These are phyloP conservation scores for Termitomyces sp. DNA, from an alignment of 768 basidiomycete species.

Conservation along the genomic window DNA sequence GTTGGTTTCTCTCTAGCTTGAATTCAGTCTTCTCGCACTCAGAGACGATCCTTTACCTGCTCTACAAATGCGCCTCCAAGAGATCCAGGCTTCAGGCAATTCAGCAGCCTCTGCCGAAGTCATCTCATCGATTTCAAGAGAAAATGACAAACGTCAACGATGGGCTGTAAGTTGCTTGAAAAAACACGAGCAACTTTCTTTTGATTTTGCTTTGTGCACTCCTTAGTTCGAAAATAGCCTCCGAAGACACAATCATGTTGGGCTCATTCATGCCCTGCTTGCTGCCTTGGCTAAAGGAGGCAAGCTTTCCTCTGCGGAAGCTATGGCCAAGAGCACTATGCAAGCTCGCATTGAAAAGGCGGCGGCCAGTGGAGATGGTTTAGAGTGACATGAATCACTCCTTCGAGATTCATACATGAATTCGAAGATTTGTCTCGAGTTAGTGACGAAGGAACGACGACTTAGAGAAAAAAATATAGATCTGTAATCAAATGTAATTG, in stretches of 20 bases:
- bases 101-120: slow-evolving; percentile 45
- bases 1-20: slow-evolving; percentile 46
- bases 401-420: neutral
- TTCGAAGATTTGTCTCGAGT: neutral
- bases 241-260: slow-evolving; percentile 82
- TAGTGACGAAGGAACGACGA: neutral
- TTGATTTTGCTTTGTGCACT: neutral
- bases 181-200: neutral
- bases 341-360: slow-evolving; percentile 39
- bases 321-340: slow-evolving; percentile 40
- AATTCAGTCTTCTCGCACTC: slow-evolving; percentile 89
- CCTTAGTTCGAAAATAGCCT: slow-evolving; percentile 81
- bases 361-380: slow-evolving; percentile 38
- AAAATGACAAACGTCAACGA: slow-evolving; percentile 69
- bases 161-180: slow-evolving; percentile 63
- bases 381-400: slow-evolving; percentile 23
- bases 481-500: neutral
- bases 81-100: slow-evolving; percentile 38
- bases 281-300: slow-evolving; percentile 69
- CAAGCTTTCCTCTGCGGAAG: slow-evolving; percentile 48
- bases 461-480: neutral
- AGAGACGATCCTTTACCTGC: slow-evolving; percentile 75
- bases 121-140: slow-evolving; percentile 52
- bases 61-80: slow-evolving; percentile 55
- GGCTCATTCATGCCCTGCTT: slow-evolving; percentile 72